Base-by-base conservation (phyloP, 2,329 filamentous ascomycete genomes). In the Grosmannia clavigera region DNA sequence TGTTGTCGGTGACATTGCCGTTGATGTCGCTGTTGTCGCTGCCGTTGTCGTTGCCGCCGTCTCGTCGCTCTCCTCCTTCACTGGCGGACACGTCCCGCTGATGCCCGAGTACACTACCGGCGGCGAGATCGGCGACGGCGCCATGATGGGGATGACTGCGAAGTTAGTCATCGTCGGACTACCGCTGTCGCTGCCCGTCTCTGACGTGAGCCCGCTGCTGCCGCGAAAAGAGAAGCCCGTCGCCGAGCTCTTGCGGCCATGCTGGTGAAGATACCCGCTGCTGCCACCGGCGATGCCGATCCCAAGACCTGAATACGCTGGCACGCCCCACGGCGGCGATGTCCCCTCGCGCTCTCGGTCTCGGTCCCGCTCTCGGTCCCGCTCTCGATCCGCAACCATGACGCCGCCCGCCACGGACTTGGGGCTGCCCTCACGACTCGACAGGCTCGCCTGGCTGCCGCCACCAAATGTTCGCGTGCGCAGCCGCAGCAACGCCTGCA, bases 391-490 rank as follows among this genome's bases (percentile, higher is more conserved):
- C 10, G 5, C 43, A 9, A 19, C 43, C 43, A n/a, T n/a, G 43
- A 5, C 2, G 22, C 40, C 14, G 40, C 40, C 40, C 68, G 69
- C 73, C 51, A 79, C 76, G 5, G 77, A 77, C 31, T 73, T 71
- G 1, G 79, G 79, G 22, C 78, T 81, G 3, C 78, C 78, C 55
- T 79, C 78, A 6, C 74, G 71, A 46, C 78, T 77, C 3, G 80
- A 82, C 64, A 81, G 73, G 66, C 88, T 92, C 1, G 80, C 84
- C 67, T 90, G 87, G 61, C 89, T 94, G 5, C 88, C 87, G 22
- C 55, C 55, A 5, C 90, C 90, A 82, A 89, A 96, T 0, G 90
- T 86, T 57, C 82, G 85, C 12, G 82, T 85, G 3, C 91, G 82
- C 51, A 95, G 72, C 63, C 84, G 86, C 72, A 90, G 77, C 19